Evolutionary conservation across 352 stramenopile genomes (phyloP).

Genomic region (Phytopythium oedochilum): DNA sequence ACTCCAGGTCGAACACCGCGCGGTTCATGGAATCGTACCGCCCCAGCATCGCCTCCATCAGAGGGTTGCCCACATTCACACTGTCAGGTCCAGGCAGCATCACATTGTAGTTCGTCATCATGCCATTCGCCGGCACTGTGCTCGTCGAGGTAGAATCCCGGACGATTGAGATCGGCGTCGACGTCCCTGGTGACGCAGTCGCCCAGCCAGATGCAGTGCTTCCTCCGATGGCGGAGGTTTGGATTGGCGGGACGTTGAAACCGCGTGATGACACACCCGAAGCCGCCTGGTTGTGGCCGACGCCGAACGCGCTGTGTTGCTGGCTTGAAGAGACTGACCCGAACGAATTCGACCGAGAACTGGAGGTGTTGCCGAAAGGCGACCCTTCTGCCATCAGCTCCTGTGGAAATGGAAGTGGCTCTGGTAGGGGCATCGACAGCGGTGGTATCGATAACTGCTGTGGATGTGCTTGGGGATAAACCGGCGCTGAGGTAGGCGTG

Average conservation of each 20-base stretch:
- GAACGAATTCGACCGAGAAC: not conserved
- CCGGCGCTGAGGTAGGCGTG: not conserved
- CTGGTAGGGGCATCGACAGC: constrained; percentile 5
- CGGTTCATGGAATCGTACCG: constrained; percentile 43
- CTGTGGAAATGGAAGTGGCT: constrained; percentile 19
- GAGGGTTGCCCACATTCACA: constrained; percentile 30
- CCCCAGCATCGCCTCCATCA: constrained; percentile 53
- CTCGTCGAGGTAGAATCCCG: not conserved
- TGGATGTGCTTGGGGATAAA: not conserved
- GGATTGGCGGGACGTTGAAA: not conserved
- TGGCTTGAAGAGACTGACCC: not conserved
- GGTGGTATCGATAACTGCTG: not conserved
- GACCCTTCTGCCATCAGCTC: constrained; percentile 4
- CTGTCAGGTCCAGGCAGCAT: constrained; percentile 8
- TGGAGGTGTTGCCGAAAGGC: not conserved
- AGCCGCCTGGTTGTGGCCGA: no score
- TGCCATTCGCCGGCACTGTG: not conserved
- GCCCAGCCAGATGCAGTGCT: not conserved
- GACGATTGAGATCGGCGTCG: not conserved
- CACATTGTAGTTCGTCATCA: constrained; percentile 1
- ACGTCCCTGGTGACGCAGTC: not conserved
- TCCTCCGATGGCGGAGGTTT: not conserved
- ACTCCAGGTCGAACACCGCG: constrained; percentile 35
- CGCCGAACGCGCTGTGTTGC: not conserved
- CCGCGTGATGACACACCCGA: not conserved